Conservation (phyloP, 352 stramenopile genomes). For the Globisporangium mamillatum region DNA sequence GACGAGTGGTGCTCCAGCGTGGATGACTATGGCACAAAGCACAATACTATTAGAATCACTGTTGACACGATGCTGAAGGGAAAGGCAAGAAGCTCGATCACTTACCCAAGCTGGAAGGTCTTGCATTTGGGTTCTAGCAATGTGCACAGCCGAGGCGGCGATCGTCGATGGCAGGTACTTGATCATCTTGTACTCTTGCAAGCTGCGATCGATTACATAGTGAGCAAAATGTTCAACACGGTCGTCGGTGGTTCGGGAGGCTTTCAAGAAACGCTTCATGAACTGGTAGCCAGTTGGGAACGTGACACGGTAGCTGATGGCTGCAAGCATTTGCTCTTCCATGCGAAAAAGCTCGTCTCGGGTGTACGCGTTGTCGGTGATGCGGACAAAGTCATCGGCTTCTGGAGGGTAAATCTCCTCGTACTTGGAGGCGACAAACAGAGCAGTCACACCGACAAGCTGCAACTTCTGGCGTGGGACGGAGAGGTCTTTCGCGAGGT, state of each 20-base stretch:
- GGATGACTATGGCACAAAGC: slow-evolving; percentile 35
- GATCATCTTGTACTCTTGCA: slow-evolving; percentile 99
- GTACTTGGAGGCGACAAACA: slow-evolving; percentile 97
- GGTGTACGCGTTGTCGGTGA: slow-evolving; percentile 96
- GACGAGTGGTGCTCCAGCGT: slow-evolving; percentile 76
- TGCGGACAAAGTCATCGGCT: slow-evolving; percentile 94
- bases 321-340: slow-evolving; percentile 73
- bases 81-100: slow-evolving; percentile 8
- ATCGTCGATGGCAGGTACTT: slow-evolving; percentile 97
- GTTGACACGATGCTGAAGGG: neutral
- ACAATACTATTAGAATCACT: slow-evolving; percentile 14
- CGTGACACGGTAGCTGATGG: slow-evolving; percentile 76
- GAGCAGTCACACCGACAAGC: slow-evolving; percentile 94
- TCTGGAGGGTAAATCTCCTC: slow-evolving; percentile 97
- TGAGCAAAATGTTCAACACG: slow-evolving; percentile 91
- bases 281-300: slow-evolving; percentile 86
- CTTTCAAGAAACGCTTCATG: slow-evolving; percentile 86
- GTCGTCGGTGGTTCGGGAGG: slow-evolving; percentile 64
- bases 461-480: slow-evolving; percentile 90
- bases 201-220: slow-evolving; percentile 97
- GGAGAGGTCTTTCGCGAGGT: slow-evolving; percentile 63
- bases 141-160: slow-evolving; percentile 95
- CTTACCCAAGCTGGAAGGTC: slow-evolving; percentile 74
- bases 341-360: slow-evolving; percentile 77
- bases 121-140: slow-evolving; percentile 88